A percentile compares a stretch with the other conserved stretches of the same genome.
These are phyloP conservation scores for Calonectria crousiana DNA, from an alignment of 2,329 filamentous ascomycete species.

Conservation along the genomic window DNA sequence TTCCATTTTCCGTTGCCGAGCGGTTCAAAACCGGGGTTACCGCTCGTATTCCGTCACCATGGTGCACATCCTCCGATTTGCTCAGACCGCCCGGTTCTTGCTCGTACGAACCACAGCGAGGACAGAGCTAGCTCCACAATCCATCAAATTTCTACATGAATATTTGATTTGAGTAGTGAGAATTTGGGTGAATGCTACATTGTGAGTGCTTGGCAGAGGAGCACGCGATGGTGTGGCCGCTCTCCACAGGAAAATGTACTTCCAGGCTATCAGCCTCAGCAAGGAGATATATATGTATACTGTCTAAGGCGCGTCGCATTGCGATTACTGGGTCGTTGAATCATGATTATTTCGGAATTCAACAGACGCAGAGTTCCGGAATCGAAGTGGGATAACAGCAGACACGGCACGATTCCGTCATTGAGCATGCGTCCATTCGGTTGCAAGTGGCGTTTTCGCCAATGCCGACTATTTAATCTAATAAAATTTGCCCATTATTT, in stretches of 20 bases:
- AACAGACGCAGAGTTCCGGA: too few relatives aligned
- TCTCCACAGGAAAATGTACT: too few relatives aligned
- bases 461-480: neutral
- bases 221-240: too few relatives aligned
- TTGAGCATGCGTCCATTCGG: neutral
- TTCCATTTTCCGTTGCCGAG: neutral
- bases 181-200: neutral
- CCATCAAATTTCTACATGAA: too few relatives aligned
- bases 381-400: neutral
- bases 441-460: neutral
- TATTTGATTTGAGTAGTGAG: neutral
- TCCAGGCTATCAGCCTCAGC: too few relatives aligned
- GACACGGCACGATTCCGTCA: neutral
- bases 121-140: neutral
- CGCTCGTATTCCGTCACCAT: neutral
- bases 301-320: too few relatives aligned
- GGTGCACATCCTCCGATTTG: neutral
- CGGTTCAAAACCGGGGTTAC: neutral
- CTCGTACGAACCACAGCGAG: neutral
- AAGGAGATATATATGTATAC: too few relatives aligned
- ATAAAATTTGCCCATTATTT: neutral
- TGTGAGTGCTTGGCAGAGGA: too few relatives aligned
- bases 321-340: neutral
- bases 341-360: neutral
- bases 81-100: neutral